A percentile compares a stretch with the other conserved stretches of the same genome.
Conservation (phyloP, 345 rosid species). For the Lenwebbia sp. region DNA sequence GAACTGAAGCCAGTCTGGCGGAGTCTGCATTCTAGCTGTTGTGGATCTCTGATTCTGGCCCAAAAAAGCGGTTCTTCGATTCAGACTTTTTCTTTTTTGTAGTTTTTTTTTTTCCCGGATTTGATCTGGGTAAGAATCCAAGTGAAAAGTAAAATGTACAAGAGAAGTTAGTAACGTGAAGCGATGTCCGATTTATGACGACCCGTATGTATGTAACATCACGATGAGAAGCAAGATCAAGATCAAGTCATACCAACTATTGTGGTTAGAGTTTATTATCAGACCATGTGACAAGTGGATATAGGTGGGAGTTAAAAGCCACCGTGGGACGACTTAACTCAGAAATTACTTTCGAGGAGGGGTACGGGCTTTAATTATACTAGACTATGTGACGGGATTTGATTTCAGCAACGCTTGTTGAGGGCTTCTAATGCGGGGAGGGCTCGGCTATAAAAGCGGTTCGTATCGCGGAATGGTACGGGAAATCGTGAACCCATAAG, state of each 20-base stretch:
- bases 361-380: neutral
- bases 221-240: neutral
- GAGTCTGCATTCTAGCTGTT: neutral
- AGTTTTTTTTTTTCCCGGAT: accelerated
- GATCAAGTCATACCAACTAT: neutral
- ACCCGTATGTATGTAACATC: neutral
- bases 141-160: neutral
- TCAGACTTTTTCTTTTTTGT: neutral
- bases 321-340: neutral
- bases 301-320: neutral
- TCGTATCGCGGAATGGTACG: neutral
- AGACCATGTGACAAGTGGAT: neutral
- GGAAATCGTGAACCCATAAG: neutral
- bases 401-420: neutral
- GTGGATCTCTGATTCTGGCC: neutral
- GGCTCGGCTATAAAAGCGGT: neutral
- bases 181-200: neutral
- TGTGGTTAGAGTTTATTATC: neutral
- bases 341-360: neutral
- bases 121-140: neutral
- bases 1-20: neutral
- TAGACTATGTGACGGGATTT: neutral
- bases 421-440: neutral
- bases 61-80: neutral
- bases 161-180: neutral